Conservation (phyloP, 352 stramenopile genomes). For the Thalassiosira livingstoniorum region DNA sequence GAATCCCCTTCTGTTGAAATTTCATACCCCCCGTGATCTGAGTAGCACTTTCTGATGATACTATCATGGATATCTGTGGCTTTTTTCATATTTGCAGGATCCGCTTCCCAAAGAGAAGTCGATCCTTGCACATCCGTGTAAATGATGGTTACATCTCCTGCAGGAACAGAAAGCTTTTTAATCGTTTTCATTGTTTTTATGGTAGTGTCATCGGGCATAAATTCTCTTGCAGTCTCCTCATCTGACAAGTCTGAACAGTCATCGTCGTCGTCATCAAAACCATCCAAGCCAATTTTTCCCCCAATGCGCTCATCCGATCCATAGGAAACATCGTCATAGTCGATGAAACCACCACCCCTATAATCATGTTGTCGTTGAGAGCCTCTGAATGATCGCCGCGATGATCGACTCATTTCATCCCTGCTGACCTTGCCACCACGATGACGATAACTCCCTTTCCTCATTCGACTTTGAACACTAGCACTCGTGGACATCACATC, state of each 20-base stretch:
- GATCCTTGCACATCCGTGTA: conserved; percentile 63
- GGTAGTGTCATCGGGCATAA: conserved; percentile 20
- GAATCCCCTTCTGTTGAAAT: conserved; percentile 60
- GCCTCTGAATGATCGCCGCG: not conserved
- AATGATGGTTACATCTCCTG: conserved; percentile 51
- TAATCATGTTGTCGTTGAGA: not conserved
- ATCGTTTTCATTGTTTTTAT: conserved; percentile 41
- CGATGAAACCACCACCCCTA: not conserved
- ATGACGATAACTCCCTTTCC: conserved; percentile 1
- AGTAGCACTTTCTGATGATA: conserved; percentile 54
- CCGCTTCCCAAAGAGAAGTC: conserved; percentile 55
- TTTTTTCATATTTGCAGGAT: conserved; percentile 54
- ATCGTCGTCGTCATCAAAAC: not conserved
- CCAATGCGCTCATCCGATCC: not conserved
- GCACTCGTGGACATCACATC: no score
- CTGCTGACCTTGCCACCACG: not conserved
- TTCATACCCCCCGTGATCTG: conserved; percentile 55
- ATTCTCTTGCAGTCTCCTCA: conserved; percentile 25
- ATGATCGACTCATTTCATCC: no score
- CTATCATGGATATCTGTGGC: conserved; percentile 54
- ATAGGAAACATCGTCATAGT: not conserved
- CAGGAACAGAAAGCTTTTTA: conserved; percentile 42
- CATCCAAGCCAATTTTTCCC: not conserved
- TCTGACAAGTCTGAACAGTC: conserved; percentile 36
- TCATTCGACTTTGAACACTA: no score